phyloP scores from a whole-genome alignment of 805 yeast genomes.

The Nakazawaea anatomiae region DNA sequence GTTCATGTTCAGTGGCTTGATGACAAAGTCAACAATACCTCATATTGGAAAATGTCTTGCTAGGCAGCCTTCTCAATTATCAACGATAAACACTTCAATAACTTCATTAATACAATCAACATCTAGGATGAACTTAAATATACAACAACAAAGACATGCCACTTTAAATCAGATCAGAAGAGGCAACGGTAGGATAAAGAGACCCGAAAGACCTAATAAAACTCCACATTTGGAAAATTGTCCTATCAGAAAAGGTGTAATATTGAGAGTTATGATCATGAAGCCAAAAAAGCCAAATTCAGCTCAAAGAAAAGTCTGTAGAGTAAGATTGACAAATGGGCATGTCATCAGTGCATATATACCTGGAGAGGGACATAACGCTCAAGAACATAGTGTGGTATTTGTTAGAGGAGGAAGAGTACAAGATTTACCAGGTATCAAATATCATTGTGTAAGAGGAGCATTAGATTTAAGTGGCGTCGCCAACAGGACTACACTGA shows the following conservation, averaged over 20 bases:
- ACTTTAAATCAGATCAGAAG: conserved; percentile 73
- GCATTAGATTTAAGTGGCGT: conserved; percentile 91
- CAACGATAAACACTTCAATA: not conserved
- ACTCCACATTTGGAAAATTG: conserved; percentile 80
- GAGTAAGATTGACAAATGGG: conserved; percentile 90
- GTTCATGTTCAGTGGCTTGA: conserved; percentile 16
- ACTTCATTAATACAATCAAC: conserved; percentile 6
- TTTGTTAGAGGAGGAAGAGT: conserved; percentile 97
- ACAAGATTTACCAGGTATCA: conserved; percentile 97
- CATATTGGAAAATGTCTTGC: not conserved
- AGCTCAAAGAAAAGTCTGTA: conserved; percentile 93
- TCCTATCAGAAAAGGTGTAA: conserved; percentile 92
- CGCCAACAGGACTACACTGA: conserved; percentile 81
- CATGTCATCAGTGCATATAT: conserved; percentile 86
- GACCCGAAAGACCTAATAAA: conserved; percentile 36
- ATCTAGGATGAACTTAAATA: conserved; percentile 3
- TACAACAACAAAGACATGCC: conserved; percentile 46
- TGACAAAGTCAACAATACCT: not conserved
- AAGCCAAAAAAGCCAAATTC: conserved; percentile 99
- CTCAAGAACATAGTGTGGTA: conserved; percentile 96
- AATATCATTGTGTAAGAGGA: conserved; percentile 90
- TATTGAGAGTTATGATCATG: conserved; percentile 85
- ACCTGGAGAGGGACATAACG: conserved; percentile 98
- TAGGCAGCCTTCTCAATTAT: not conserved
- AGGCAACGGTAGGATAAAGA: conserved; percentile 44